Evolutionary conservation across 2,329 filamentous ascomycete species (phyloP).

Genomic region (Thelonectria discophora): DNA sequence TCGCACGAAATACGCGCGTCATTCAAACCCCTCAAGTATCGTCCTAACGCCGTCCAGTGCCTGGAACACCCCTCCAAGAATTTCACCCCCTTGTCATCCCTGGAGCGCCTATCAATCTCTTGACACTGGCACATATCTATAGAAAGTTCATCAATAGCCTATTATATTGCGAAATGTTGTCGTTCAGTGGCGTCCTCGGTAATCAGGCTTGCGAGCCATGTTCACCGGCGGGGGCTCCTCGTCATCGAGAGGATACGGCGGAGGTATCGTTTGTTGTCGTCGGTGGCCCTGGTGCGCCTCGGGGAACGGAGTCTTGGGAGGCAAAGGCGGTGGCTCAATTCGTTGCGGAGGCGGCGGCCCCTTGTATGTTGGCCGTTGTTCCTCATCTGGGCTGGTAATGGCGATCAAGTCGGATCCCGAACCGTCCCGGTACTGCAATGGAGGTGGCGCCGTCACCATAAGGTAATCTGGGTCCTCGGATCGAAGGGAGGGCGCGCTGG

Average conservation of each 20-base stretch:
- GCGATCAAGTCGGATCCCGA: conserved; percentile 74
- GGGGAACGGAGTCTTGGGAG: conserved; percentile 79
- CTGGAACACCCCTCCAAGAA: neutral
- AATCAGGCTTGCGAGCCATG: conserved; percentile 85
- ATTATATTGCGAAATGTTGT: conserved; percentile 5
- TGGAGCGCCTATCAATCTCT: neutral
- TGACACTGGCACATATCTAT: neutral
- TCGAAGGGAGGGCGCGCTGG: conserved; percentile 43
- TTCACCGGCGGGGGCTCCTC: conserved; percentile 86
- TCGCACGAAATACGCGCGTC: neutral
- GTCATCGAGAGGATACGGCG: conserved; percentile 84
- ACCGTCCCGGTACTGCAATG: conserved; percentile 65
- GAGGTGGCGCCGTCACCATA: conserved; percentile 65
- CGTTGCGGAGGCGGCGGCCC: conserved; percentile 44
- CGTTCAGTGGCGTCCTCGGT: conserved; percentile 55
- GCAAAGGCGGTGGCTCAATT: conserved; percentile 74
- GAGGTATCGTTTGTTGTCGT: conserved; percentile 50
- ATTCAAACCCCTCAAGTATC: conserved; percentile 14
- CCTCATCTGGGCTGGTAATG: conserved; percentile 68
- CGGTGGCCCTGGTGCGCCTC: conserved; percentile 52
- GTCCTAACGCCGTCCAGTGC: conserved; percentile 18
- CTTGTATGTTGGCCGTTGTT: conserved; percentile 54
- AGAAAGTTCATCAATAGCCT: neutral
- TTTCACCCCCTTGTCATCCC: neutral
- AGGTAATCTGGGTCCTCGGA: conserved; percentile 63